phyloP scores from a whole-genome alignment of 176 grass and related monocot genomes.

The Bonia amplexicaulis region DNA sequence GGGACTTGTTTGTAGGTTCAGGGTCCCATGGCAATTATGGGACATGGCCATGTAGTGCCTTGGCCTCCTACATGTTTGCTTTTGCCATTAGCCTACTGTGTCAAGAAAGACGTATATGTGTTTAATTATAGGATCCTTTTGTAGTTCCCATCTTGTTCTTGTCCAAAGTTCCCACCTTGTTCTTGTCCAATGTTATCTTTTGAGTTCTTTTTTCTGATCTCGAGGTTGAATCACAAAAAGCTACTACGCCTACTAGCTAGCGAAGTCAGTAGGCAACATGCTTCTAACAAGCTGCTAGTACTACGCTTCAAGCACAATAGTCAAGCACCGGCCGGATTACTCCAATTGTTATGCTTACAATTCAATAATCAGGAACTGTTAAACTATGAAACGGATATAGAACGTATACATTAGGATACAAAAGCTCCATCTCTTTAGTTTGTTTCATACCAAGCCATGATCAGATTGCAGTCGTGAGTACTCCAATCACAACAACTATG shows the following conservation, averaged over 20 bases:
- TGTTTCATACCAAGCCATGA: no score
- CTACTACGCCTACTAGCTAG: background rate
- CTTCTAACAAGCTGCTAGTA: background rate
- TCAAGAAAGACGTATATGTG: background rate
- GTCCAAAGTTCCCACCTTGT: constrained; percentile 10
- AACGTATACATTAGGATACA: no score
- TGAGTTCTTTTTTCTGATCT: background rate
- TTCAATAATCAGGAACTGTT: background rate
- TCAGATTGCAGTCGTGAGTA: no score
- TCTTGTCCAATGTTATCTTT: constrained; percentile 11
- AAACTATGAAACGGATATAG: background rate
- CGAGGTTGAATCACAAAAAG: background rate
- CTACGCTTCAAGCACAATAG: background rate
- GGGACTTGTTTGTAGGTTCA: constrained; percentile 20
- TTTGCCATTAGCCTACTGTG: constrained; percentile 17
- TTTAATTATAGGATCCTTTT: constrained; percentile 6
- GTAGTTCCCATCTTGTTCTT: constrained; percentile 14
- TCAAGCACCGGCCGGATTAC: background rate
- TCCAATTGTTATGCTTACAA: background rate
- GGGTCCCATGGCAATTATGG: constrained; percentile 43
- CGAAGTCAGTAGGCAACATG: background rate
- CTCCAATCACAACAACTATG: no score
- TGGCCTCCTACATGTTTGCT: constrained; percentile 13
- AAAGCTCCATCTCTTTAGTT: no score
- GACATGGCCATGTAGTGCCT: constrained; percentile 20